A percentile compares a stretch with the other conserved stretches of the same genome.
Evolutionary conservation across 495 filamentous ascomycete species (phyloP).

Genomic region (Pyrenopolyporus hunteri): DNA sequence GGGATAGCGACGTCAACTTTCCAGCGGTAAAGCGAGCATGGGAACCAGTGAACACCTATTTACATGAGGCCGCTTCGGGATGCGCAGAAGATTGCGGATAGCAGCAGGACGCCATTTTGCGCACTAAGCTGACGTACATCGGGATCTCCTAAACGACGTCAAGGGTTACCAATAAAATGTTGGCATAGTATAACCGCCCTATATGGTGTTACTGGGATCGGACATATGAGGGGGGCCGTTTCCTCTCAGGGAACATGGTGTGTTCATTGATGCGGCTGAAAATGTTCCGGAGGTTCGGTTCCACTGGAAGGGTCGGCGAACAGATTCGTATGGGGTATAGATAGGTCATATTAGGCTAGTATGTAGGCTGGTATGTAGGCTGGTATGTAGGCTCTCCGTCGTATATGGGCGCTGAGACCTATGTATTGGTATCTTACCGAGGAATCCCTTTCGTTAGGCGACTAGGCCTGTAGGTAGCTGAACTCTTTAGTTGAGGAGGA

Average conservation of each 20-base stretch:
- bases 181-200: background rate
- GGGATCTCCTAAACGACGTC: background rate
- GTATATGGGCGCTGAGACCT: too few species aligned
- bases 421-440: too few species aligned
- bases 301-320: background rate
- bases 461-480: too few species aligned
- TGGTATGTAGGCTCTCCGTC: too few species aligned
- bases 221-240: background rate
- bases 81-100: background rate
- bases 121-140: background rate
- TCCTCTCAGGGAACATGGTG: background rate
- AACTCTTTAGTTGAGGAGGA: too few species aligned
- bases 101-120: background rate
- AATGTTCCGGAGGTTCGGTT: background rate
- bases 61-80: background rate
- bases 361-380: too few species aligned
- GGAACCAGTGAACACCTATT: background rate
- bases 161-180: background rate
- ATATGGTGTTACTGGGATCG: background rate
- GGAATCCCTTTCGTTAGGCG: too few species aligned
- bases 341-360: too few species aligned
- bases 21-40: background rate
- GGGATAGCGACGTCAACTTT: background rate
- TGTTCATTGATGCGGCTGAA: constrained; percentile 5
- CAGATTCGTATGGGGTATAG: background rate